phyloP scores from a whole-genome alignment of 352 stramenopile species.

The Peronospora tabacina region DNA sequence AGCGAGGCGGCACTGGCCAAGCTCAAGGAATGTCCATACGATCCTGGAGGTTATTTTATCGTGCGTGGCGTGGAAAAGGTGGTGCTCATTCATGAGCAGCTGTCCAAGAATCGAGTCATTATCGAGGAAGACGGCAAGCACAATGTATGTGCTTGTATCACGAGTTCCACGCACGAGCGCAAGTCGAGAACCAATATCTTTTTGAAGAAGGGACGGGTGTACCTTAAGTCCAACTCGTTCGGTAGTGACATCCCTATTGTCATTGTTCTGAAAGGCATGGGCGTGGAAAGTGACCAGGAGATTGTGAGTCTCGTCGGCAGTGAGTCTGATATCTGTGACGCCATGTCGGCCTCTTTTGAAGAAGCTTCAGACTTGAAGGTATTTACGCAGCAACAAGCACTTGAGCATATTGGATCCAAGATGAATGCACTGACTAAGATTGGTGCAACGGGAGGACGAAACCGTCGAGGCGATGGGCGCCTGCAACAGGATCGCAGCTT shows the following conservation, averaged over 20 bases:
- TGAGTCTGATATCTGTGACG: conserved; percentile 91
- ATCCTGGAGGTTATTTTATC: conserved; percentile 99
- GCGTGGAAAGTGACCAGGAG: conserved; percentile 96
- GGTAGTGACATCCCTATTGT: conserved; percentile 96
- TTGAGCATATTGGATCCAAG: conserved; percentile 96
- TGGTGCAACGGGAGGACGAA: conserved; percentile 34
- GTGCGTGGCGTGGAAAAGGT: conserved; percentile 98
- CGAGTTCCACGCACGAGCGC: conserved; percentile 97
- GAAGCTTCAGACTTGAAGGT: conserved; percentile 93
- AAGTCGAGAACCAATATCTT: conserved; percentile 97
- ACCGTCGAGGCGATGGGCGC: conserved; percentile 25
- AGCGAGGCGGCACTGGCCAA: conserved; percentile 90
- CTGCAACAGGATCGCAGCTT: conserved; percentile 49
- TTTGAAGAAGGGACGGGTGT: conserved; percentile 93
- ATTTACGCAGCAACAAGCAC: conserved; percentile 91
- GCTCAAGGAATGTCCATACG: conserved; percentile 98
- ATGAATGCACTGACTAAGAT: conserved; percentile 83
- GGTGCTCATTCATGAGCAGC: conserved; percentile 99
- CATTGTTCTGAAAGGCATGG: conserved; percentile 96
- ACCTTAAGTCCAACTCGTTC: conserved; percentile 98
- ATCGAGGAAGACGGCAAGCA: conserved; percentile 94
- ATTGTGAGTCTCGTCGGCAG: conserved; percentile 94
- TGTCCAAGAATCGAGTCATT: conserved; percentile 99
- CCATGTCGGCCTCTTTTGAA: conserved; percentile 93
- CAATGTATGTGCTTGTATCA: conserved; percentile 92